Evolutionary conservation across 352 stramenopile species (phyloP), one percentile per base, ranked within the genome.

Genomic region (Pythium periplocum): DNA sequence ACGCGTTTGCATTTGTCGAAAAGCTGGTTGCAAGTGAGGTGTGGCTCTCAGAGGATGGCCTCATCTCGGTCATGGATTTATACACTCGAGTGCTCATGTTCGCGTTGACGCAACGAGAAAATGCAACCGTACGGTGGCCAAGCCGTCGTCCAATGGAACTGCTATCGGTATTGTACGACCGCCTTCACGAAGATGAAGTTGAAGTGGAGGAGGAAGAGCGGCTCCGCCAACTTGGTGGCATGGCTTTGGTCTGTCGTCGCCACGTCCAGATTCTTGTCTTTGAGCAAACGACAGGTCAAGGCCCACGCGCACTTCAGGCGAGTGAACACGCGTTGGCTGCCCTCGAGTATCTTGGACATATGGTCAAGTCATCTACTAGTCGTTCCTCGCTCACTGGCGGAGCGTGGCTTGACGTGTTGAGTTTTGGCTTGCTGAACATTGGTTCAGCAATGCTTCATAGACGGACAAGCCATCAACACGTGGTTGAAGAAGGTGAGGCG

Each of bases 21-120:
- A 72, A 70, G 2, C 68, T 90, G 4, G 75, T 90, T 33, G 64
- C 54, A 3, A 62, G 69, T 39, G 66, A 78, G 38, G 71, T 87
- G 7, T 90, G 79, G 79, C 71, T 67, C 38, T 53, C 57, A 17
- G 64, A 74, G 2, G 76, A 69, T 2, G 76, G 79, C 36, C 69
- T 73, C 12, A 74, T 84, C 41, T 68, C 82, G 4, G 56, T 86
- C 26, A 83, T 68, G 53, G 75, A 86, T 49, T 76, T 71, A 45
- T 90, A 82, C 51, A 83, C 73, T 26, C 82, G 79, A 57, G 73
- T 73, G 55, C 67, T 87, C 12, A 65, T 86, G 60, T 87, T 87
- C 26, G 77, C 77, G 0, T 70, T 87, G 39, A 26, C 17, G 17
- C 68, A 77, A 40, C 48, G 59, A 31, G 52, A 55, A 6, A 10